Conservation (phyloP, 2,329 filamentous ascomycete species). For the Talaromyces sp. region DNA sequence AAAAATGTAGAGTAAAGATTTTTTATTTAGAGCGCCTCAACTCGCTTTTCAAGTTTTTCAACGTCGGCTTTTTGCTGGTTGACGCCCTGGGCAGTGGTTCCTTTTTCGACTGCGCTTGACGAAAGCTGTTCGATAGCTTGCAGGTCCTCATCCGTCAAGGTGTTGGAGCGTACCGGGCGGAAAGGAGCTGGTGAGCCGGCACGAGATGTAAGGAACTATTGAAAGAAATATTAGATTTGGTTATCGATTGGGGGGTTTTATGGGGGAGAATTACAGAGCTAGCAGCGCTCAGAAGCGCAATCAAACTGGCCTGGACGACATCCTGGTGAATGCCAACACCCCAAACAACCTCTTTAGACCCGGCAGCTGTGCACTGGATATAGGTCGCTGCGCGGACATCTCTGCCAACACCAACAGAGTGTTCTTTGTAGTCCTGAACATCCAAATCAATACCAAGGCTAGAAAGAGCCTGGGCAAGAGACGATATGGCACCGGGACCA, state of each 20-base stretch:
- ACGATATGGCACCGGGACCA: constrained; percentile 87
- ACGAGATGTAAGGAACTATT: constrained; percentile 63
- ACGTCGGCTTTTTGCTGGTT: constrained; percentile 30
- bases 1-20: neutral
- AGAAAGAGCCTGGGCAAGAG: constrained; percentile 74
- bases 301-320: constrained; percentile 82
- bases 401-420: constrained; percentile 75
- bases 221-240: constrained; percentile 1
- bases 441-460: constrained; percentile 79
- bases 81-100: constrained; percentile 20
- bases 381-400: constrained; percentile 92
- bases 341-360: constrained; percentile 67
- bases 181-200: constrained; percentile 64
- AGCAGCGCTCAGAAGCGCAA: constrained; percentile 78
- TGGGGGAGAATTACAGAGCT: constrained; percentile 61
- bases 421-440: constrained; percentile 93
- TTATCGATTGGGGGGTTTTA: neutral
- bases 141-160: constrained; percentile 40
- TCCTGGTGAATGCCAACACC: constrained; percentile 89
- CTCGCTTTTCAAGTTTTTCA: constrained; percentile 32
- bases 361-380: constrained; percentile 75
- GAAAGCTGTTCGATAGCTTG: constrained; percentile 39
- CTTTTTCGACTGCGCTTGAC: constrained; percentile 14
- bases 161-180: constrained; percentile 53
- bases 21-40: constrained; percentile 24